Evolutionary conservation across 2,329 filamentous ascomycete species (phyloP), one percentile per base, ranked within the genome.

Genomic region (Sarocladiaceae sp.): DNA sequence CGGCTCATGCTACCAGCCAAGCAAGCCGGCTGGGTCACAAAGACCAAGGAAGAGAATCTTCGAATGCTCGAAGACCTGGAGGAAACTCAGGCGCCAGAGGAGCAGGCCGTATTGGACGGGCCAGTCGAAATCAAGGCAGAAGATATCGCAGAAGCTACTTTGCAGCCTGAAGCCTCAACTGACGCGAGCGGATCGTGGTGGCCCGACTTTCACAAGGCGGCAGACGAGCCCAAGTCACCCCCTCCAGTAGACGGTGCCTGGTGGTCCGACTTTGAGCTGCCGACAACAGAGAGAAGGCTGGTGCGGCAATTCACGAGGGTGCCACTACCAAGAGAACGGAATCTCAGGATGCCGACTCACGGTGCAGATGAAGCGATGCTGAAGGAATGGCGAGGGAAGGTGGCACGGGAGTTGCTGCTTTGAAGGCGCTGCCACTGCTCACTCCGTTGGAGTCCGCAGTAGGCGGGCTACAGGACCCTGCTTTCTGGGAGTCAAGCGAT

Each of bases 321-420:
- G 3, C 37, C 37, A 11, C 23, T 24, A 4, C 26, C 26, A 23
- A 21, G 37, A 6, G 37, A 29, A 10, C 10, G 12, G 4, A 24
- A 41, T 41, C 20, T 41, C 16, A 18, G 6, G 15, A 27, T 41
- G 37, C 37, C 37, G 12, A 5, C 37, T 9, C 12, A 18, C 3
- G n/a, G 19, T 3, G 37, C 23, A 9, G 9, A 11, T 3, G 47
- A 47, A 13, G 51, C 44, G 24, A 33, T 46, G 15, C 48, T 45
- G 3, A 47, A 42, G 6, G 37, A 24, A 18, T 65, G 61, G 60
- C 63, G 62, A 57, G 33, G 48, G 10, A 51, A 31, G 11, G 6
- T 65, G 23, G 57, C 55, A 41, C 45, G 52, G n/a, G 58, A 65
- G 31, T 15, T 65, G 48, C 52, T 58, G 46, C 47, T 50, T 33